Conservation (phyloP, 1,284 basidiomycete genomes). For the Marasmius sp. region DNA sequence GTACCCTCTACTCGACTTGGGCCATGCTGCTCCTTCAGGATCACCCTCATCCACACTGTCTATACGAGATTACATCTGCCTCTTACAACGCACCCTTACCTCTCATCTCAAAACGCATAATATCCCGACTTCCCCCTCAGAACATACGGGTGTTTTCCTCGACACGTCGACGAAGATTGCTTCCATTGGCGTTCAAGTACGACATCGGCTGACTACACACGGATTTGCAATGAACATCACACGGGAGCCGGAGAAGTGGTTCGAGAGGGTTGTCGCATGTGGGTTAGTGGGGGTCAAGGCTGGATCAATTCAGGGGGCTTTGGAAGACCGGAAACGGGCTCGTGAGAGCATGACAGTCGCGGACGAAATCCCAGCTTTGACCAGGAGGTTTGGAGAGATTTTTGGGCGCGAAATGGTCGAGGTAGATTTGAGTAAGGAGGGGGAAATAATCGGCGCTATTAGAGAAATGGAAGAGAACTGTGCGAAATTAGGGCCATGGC, state of each 20-base stretch:
- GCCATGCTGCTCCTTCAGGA: conserved; percentile 33
- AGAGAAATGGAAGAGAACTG: conserved; percentile 42
- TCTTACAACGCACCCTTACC: conserved; percentile 64
- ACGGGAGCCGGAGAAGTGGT: conserved; percentile 78
- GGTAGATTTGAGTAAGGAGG: conserved; percentile 45
- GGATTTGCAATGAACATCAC: conserved; percentile 96
- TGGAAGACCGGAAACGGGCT: conserved; percentile 18
- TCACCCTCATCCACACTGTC: conserved; percentile 48
- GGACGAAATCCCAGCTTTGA: conserved; percentile 52
- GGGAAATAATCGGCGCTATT: conserved; percentile 55
- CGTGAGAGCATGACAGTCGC: conserved; percentile 35
- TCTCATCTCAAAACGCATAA: conserved; percentile 57
- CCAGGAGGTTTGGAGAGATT: conserved; percentile 49
- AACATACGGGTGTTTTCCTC: conserved; percentile 80
- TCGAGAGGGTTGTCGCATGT: conserved; percentile 88
- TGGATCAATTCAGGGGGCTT: conserved; percentile 58
- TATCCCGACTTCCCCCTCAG: conserved; percentile 52
- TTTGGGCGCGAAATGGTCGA: conserved; percentile 57
- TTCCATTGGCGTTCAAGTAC: conserved; percentile 95
- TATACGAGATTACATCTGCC: conserved; percentile 74
- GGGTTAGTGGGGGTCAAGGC: conserved; percentile 87
- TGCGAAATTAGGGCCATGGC: neutral
- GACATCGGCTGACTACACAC: conserved; percentile 91
- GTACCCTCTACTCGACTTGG: conserved; percentile 91
- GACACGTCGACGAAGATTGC: conserved; percentile 76